A percentile compares a stretch with the other conserved stretches of the same genome.
These are phyloP conservation scores for Xerocomus brunneocitrinus DNA, from an alignment of 768 basidiomycete species.

Conservation along the genomic window DNA sequence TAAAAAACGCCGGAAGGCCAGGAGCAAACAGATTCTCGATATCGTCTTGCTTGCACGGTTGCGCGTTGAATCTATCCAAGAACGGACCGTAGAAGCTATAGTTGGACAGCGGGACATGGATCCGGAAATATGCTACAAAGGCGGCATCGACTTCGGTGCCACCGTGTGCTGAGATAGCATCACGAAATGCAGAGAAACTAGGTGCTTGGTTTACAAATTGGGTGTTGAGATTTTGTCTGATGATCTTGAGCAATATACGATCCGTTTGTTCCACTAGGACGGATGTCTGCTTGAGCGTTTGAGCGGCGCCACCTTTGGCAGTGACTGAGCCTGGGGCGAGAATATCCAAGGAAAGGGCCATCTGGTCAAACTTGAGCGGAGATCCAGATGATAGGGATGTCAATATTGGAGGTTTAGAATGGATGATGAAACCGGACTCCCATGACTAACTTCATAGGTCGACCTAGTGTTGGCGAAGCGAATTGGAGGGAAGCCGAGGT, in stretches of 20 bases:
- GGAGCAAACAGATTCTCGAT: neutral
- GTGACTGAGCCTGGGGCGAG: too few species aligned
- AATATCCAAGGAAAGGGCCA: too few species aligned
- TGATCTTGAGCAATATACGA: neutral
- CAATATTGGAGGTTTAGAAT: neutral
- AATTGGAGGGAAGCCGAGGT: neutral
- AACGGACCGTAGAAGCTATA: too few species aligned
- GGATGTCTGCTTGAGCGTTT: neutral
- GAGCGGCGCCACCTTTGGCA: neutral
- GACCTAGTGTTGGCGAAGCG: too few species aligned
- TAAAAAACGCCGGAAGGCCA: neutral
- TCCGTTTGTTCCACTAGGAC: neutral
- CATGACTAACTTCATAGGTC: neutral
- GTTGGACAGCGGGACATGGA: too few species aligned
- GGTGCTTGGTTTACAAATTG: neutral
- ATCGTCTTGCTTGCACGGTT: too few species aligned
- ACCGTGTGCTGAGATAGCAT: neutral
- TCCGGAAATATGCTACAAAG: neutral
- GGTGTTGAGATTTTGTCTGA: neutral
- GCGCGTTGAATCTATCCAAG: too few species aligned
- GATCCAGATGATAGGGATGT: neutral
- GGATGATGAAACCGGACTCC: too few species aligned
- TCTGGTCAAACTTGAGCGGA: too few species aligned
- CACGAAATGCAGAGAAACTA: neutral
- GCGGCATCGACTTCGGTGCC: neutral